A percentile compares a stretch with the other conserved stretches of the same genome.
Evolutionary conservation across 768 basidiomycete genomes (phyloP).

Genomic region (Lactarius evosmus): DNA sequence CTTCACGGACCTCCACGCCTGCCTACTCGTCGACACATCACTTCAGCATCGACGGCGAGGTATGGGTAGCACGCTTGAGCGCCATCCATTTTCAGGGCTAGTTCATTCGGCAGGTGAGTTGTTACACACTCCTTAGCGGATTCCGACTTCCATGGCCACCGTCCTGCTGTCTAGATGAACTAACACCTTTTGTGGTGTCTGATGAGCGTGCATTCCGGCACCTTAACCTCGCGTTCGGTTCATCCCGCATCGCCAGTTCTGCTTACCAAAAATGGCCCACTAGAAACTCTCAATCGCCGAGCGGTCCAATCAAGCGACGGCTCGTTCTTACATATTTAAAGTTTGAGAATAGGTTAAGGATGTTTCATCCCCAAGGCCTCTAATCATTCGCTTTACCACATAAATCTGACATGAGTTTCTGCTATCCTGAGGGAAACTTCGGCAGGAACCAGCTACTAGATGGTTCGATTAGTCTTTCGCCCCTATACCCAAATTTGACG

Average conservation of each 20-base stretch:
- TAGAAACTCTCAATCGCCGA: constrained; percentile 63
- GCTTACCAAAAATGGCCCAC: constrained; percentile 74
- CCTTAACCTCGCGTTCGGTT: constrained; percentile 74
- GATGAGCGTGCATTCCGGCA: constrained; percentile 79
- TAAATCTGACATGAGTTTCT: constrained; percentile 56
- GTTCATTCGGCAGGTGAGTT: constrained; percentile 89
- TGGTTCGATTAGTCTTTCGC: constrained; percentile 96
- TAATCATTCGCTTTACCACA: constrained; percentile 86
- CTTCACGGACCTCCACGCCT: constrained; percentile 75
- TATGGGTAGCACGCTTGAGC: constrained; percentile 85
- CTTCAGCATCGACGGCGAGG: constrained; percentile 72
- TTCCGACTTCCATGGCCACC: constrained; percentile 86
- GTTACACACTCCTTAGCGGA: constrained; percentile 85
- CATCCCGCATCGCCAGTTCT: constrained; percentile 71
- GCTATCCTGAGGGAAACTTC: constrained; percentile 82
- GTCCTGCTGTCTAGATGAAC: constrained; percentile 87
- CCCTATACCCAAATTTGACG: constrained; percentile 94
- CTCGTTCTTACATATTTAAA: constrained; percentile 61
- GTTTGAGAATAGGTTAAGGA: constrained; percentile 82
- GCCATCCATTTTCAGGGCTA: constrained; percentile 91
- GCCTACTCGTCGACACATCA: constrained; percentile 73
- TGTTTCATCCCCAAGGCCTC: constrained; percentile 86
- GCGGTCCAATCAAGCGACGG: constrained; percentile 49
- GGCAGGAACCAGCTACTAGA: constrained; percentile 92
- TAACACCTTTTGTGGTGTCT: constrained; percentile 84